Evolutionary conservation across 352 stramenopile species (phyloP), one percentile per base, ranked within the genome.

Genomic region (Pythium insidiosum): DNA sequence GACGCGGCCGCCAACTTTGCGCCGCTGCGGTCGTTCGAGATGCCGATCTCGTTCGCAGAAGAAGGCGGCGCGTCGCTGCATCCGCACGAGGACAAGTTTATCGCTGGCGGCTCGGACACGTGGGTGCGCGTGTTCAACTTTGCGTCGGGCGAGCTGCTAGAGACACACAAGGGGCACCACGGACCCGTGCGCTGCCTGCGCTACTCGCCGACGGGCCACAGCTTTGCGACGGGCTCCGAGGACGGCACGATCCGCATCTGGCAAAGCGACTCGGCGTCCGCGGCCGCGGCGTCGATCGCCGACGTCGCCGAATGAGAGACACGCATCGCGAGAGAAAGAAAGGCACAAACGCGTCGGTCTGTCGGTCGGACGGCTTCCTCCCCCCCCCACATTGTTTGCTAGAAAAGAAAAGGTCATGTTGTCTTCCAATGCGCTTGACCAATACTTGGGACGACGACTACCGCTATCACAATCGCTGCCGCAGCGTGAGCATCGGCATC

Each of bases 231-330:
- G 11, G 96, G 95, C 18, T 98, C 85, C 4, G 95, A 99, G 61
- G 96, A 99, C 70, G 96, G 95, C 41, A 99, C 95, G 33, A 98
- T 99, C 70, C 90, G 95, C 53, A 86, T 99, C 46, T 99, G 95
- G 95, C 81, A 90, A 49, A 90, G 63, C 37, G 77, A 90, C 50
- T 81, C 63, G 24, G 64, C 65, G 40, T 87, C 73, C 13, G 66
- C 73, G 4, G 71, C 71, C 13, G 74, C 77, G 1, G 72, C 73
- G 24, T 87, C 77, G 6, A 58, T 89, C 26, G 58, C 67, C 12
- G 68, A 84, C 18, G 64, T 66, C 30, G 38, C 65, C 57, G 46
- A 55, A 26, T 48, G 24, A 31, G 24, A n/a, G n/a, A n/a, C n/a
- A n/a, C n/a, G n/a, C n/a, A n/a, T n/a, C n/a, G n/a, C n/a, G n/a